These are phyloP conservation scores for Russula compacta DNA, from an alignment of 768 basidiomycete species.

Conservation along the genomic window DNA sequence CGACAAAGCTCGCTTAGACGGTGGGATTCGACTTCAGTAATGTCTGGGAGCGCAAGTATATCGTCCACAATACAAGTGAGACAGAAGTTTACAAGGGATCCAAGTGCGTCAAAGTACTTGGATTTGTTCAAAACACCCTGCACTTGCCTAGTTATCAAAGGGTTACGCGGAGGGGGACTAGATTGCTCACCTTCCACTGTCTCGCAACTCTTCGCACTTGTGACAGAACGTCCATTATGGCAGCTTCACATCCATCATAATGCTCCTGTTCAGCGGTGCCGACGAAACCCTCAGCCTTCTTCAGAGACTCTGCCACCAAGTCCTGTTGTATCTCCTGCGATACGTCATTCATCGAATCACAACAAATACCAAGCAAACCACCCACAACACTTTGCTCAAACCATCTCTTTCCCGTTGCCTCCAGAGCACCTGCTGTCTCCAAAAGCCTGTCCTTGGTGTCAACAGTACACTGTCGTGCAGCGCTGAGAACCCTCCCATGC, in stretches of 20 bases:
- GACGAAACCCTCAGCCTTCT: constrained; percentile 54
- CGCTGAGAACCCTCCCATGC: constrained; percentile 20
- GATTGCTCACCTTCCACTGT: constrained; percentile 59
- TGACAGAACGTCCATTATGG: constrained; percentile 51
- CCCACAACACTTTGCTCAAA: constrained; percentile 64
- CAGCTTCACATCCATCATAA: constrained; percentile 68
- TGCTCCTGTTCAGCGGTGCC: constrained; percentile 63
- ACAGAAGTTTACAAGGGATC: constrained; percentile 58
- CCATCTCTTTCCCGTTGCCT: constrained; percentile 55
- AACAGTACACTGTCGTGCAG: constrained; percentile 24
- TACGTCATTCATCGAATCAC: neutral
- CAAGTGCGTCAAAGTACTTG: constrained; percentile 65
- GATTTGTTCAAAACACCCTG: constrained; percentile 62
- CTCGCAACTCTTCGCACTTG: constrained; percentile 54
- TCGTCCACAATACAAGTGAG: constrained; percentile 61
- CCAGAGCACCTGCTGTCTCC: constrained; percentile 45
- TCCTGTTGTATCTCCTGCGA: constrained; percentile 42
- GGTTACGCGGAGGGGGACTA: neutral
- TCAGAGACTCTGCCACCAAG: constrained; percentile 38
- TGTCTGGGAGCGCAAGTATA: constrained; percentile 71
- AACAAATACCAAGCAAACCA: constrained; percentile 13
- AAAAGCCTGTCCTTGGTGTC: constrained; percentile 38
- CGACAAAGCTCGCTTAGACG: constrained; percentile 74
- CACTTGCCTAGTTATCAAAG: neutral
- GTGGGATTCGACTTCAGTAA: constrained; percentile 81